Percentiles rank a stretch among this genome's conserved stretches.
phyloP scores from a whole-genome alignment of 768 basidiomycete species.

The Mycena kentingensis region DNA sequence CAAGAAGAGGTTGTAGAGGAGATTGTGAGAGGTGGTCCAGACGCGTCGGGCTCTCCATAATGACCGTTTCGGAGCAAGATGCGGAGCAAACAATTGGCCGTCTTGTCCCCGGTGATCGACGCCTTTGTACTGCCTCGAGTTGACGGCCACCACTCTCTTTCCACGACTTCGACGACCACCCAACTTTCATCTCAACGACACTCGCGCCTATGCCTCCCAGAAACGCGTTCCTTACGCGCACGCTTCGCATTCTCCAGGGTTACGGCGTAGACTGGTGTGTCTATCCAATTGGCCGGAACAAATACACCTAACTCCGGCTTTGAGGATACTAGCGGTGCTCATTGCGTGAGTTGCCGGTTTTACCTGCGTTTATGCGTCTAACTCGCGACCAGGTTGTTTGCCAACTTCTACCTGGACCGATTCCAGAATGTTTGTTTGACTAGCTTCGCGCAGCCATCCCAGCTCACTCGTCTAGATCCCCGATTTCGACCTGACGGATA shows the following conservation, averaged over 20 bases:
- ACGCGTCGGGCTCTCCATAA: too few species aligned
- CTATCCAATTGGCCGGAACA: neutral
- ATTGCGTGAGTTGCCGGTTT: slow-evolving; percentile 8
- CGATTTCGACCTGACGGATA: slow-evolving; percentile 26
- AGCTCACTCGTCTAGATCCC: slow-evolving; percentile 9
- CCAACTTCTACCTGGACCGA: slow-evolving; percentile 26
- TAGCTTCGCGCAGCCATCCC: neutral
- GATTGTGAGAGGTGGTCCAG: too few species aligned
- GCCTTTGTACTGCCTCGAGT: too few species aligned
- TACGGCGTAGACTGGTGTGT: slow-evolving; percentile 24
- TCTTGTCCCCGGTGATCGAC: too few species aligned
- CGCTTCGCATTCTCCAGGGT: slow-evolving; percentile 18
- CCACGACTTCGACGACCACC: neutral
- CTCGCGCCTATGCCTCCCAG: slow-evolving; percentile 12
- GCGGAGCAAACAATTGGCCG: too few species aligned
- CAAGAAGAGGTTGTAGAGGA: too few species aligned
- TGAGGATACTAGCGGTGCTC: slow-evolving; percentile 7
- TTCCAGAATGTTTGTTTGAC: slow-evolving; percentile 19
- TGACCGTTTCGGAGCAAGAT: too few species aligned
- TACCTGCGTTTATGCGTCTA: neutral
- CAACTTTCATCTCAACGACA: neutral
- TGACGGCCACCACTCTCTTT: too few species aligned
- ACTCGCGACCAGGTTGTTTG: slow-evolving; percentile 16
- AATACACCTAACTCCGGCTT: neutral
- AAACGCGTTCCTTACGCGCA: slow-evolving; percentile 7